These are phyloP conservation scores for Vitis rotundifolia DNA, from an alignment of 164 flowering plant genomes.

Conservation along the genomic window DNA sequence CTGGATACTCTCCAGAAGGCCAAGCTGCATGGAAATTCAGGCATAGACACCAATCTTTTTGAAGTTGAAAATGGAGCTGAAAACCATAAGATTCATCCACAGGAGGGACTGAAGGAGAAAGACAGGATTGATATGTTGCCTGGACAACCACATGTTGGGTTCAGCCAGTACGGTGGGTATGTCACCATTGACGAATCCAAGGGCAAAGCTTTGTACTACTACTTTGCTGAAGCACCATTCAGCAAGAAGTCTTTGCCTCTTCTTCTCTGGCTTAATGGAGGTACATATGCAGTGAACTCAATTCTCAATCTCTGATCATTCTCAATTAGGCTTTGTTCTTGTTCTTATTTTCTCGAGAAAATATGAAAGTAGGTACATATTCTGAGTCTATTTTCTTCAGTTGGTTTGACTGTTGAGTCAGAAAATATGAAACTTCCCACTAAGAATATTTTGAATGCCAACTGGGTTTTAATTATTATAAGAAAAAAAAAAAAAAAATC, in stretches of 20 bases:
- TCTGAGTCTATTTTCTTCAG: too few relatives aligned
- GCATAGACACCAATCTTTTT: constrained; percentile 29
- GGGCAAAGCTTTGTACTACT: constrained; percentile 69
- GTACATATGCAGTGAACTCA: constrained; percentile 15
- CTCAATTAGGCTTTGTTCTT: too few relatives aligned
- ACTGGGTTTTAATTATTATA: too few relatives aligned
- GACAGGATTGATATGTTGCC: constrained; percentile 58
- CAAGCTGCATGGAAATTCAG: constrained; percentile 7
- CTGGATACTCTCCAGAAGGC: constrained; percentile 17
- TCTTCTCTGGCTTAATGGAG: constrained; percentile 87
- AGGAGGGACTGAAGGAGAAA: constrained; percentile 47
- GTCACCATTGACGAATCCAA: constrained; percentile 51
- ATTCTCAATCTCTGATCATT: too few relatives aligned
- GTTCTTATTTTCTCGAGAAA: too few relatives aligned
- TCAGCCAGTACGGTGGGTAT: constrained; percentile 79
- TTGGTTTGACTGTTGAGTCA: too few relatives aligned
- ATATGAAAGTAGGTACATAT: too few relatives aligned
- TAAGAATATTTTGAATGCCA: too few relatives aligned
- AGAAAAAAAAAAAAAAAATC: too few relatives aligned
- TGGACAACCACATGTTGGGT: constrained; percentile 55
- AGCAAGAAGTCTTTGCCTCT: constrained; percentile 41
- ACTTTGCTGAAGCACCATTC: constrained; percentile 55
- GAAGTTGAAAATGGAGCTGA: background rate
- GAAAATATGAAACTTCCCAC: too few relatives aligned
- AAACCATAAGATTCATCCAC: constrained; percentile 3